Evolutionary conservation across 192 early-diverging fungal species (phyloP), one percentile per base, ranked within the genome.

Genomic region (Gonapodya sp.): DNA sequence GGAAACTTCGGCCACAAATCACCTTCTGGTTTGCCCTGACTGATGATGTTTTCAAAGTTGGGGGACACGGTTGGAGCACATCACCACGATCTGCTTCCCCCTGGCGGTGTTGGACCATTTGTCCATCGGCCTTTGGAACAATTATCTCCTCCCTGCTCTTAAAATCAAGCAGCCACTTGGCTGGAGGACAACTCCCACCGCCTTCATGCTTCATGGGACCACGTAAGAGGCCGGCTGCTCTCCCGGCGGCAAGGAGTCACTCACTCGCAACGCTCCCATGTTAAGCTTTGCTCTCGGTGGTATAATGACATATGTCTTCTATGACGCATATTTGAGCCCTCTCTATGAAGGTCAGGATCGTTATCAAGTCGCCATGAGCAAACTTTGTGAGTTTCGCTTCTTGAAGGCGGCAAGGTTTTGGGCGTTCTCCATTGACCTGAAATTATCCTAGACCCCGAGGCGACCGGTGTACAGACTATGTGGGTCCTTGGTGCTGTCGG

Each of bases 71-170:
- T 31, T 77, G 30, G 30, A 77, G 75, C 75, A 77, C 75, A 31
- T 77, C 8, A 31, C 34, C 75, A 77, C 75, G 8, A 77, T 77
- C 75, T 16, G 18, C 18, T 33, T 77, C 30, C 75, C 75, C 18
- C 75, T 77, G 8, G 18, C 75, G 8, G 34, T 77, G 30, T 31
- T 18, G 18, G 75, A 77, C 75, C 75, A 77, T 33, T 33, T 77
- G 2, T 77, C 75, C 18, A 18, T 77, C 75, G 75, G 34, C 75
- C 18, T 77, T 16, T 77, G 75, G 75, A 77, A 77, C 75, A 77
- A 77, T 16, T 2, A 2, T 8, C 2, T 77, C 8, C 75, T 77
- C 8, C 75, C 75, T 33, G 34, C 18, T 16, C 34, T 18, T 8
- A 34, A 34, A 8, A 77, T 77, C 75, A 18, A 77, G 8, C 30